Percentiles rank a stretch among this genome's conserved stretches.
Conservation (phyloP, 1,284 basidiomycete genomes). For the Xerocomus minutiporus region DNA sequence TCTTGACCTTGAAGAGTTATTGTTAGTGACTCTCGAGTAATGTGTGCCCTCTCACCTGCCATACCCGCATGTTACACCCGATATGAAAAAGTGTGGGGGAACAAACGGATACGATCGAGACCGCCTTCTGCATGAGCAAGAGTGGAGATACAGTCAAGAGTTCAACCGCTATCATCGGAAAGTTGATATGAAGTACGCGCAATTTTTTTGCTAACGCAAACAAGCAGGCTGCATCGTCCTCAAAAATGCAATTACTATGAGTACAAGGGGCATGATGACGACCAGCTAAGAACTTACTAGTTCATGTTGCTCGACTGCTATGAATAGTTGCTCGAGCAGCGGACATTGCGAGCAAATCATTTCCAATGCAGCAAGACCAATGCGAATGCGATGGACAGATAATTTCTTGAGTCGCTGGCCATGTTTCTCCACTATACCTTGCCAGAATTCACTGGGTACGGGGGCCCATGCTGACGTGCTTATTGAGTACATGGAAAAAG, state of each 20-base stretch:
- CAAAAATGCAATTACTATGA: constrained; percentile 5
- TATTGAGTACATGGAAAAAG: constrained; percentile 60
- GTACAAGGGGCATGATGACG: background rate
- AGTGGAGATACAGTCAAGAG: constrained; percentile 17
- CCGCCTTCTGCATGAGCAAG: constrained; percentile 33
- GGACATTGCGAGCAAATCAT: constrained; percentile 52
- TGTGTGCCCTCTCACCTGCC: constrained; percentile 40
- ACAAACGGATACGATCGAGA: constrained; percentile 39
- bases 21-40: background rate
- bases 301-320: constrained; percentile 46
- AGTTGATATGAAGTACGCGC: constrained; percentile 33
- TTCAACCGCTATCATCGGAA: constrained; percentile 17
- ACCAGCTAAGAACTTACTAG: constrained; percentile 39
- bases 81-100: constrained; percentile 42
- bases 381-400: constrained; percentile 59
- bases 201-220: constrained; percentile 34
- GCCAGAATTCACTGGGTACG: constrained; percentile 48
- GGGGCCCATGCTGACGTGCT: constrained; percentile 38
- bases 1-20: constrained; percentile 43
- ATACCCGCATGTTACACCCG: constrained; percentile 50
- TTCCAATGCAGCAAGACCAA: constrained; percentile 46
- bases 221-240: constrained; percentile 39
- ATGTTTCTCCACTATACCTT: constrained; percentile 45
- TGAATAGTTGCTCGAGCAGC: constrained; percentile 56
- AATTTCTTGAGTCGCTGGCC: constrained; percentile 49